phyloP scores from a whole-genome alignment of 805 yeast genomes.

The Wickerhamiella kazuoi region DNA sequence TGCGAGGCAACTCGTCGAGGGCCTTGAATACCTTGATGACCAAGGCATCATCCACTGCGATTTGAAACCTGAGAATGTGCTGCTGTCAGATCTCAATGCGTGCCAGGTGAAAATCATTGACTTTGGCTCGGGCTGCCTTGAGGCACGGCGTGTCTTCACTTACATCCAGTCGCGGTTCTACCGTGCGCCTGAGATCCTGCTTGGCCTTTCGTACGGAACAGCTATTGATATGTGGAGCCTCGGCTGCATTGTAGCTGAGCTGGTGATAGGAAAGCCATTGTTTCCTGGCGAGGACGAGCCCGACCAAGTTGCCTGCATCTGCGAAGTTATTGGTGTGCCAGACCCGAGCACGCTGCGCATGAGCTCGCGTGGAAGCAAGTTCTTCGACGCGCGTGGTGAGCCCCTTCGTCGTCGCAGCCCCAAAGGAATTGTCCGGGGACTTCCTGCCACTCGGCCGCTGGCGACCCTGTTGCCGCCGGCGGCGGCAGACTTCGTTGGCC shows the following conservation, averaged over 20 bases:
- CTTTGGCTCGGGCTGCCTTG: slow-evolving; percentile 42
- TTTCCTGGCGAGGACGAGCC: slow-evolving; percentile 87
- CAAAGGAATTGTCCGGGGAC: slow-evolving; percentile 8
- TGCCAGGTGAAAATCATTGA: slow-evolving; percentile 54
- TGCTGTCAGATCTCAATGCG: slow-evolving; percentile 30
- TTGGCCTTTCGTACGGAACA: slow-evolving; percentile 76
- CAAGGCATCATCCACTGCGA: slow-evolving; percentile 61
- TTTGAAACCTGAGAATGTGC: slow-evolving; percentile 69
- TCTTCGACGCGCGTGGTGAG: slow-evolving; percentile 22
- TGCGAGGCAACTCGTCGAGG: slow-evolving; percentile 38
- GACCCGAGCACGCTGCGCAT: slow-evolving; percentile 24
- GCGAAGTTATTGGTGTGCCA: slow-evolving; percentile 84
- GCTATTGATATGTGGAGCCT: slow-evolving; percentile 96
- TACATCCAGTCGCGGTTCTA: slow-evolving; percentile 93
- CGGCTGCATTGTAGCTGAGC: slow-evolving; percentile 92
- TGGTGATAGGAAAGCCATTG: slow-evolving; percentile 81
- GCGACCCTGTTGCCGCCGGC: slow-evolving; percentile 4
- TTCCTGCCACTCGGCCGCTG: slow-evolving; percentile 10
- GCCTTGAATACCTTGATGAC: slow-evolving; percentile 41
- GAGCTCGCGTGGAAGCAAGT: slow-evolving; percentile 22
- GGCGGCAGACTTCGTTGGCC: slow-evolving; percentile 31
- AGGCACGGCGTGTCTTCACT: slow-evolving; percentile 72
- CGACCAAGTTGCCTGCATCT: slow-evolving; percentile 75
- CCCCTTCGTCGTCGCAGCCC: slow-evolving; percentile 14
- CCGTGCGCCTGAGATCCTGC: slow-evolving; percentile 88